Evolutionary conservation across 352 stramenopile species (phyloP).

Genomic region (Elongisporangium undulatum): DNA sequence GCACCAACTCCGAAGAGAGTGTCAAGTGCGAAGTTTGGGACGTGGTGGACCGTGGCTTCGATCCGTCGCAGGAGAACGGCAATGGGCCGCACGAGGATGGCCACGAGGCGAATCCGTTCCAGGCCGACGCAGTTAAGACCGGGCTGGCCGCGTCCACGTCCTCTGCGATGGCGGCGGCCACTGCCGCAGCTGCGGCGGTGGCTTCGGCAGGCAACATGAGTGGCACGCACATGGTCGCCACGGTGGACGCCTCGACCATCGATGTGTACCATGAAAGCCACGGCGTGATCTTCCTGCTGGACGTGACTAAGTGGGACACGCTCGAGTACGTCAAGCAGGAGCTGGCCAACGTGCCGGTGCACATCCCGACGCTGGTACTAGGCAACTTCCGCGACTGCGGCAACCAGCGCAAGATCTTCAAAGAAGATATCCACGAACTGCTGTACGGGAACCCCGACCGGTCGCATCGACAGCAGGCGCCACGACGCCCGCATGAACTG

Average conservation of each 20-base stretch:
- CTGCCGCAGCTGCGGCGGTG: constrained; percentile 17
- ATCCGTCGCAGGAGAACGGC: constrained; percentile 13
- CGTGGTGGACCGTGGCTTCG: constrained; percentile 82
- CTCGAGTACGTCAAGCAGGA: constrained; percentile 81
- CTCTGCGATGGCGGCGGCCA: constrained; percentile 16
- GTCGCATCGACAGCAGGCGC: constrained; percentile 22
- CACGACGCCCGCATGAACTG: constrained; percentile 51
- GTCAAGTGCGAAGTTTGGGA: constrained; percentile 92
- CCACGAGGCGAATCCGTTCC: constrained; percentile 17
- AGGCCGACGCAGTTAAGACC: constrained; percentile 8
- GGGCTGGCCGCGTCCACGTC: neutral
- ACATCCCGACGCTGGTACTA: constrained; percentile 78
- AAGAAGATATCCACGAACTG: constrained; percentile 78
- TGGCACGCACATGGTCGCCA: constrained; percentile 53
- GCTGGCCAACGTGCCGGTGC: constrained; percentile 59
- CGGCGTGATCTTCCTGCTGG: constrained; percentile 85
- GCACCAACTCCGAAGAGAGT: constrained; percentile 61
- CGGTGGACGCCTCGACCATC: constrained; percentile 79
- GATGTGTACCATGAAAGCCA: constrained; percentile 90
- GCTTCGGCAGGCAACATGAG: constrained; percentile 14
- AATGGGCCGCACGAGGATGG: neutral
- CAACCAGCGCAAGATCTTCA: constrained; percentile 76
- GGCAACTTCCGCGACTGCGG: constrained; percentile 78
- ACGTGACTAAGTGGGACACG: constrained; percentile 76
- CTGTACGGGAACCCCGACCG: constrained; percentile 45